Evolutionary conservation across 768 basidiomycete genomes (phyloP), one percentile per base, ranked within the genome.

Genomic region (Zangia roseola): DNA sequence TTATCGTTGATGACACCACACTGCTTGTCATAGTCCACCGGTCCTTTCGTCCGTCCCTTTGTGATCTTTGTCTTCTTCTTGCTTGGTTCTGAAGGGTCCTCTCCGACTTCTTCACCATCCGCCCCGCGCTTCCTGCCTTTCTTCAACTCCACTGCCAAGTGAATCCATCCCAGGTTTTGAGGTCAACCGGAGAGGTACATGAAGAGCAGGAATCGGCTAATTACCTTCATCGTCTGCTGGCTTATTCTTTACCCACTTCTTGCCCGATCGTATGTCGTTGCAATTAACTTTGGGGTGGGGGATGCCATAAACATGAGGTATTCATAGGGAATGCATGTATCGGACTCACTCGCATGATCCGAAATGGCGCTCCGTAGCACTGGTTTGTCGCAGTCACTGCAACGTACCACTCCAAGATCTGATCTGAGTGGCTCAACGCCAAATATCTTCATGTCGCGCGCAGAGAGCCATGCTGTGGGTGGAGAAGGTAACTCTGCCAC

Each of bases 1-100:
- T 97, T 97, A 71, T 95, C 94, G 71, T 95, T 97, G 66, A 97
- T 95, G 31, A 98, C 95, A 43, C 95, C 94, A 59, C 95, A 98
- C 56, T 97, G 94, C 47, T 81, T 84, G 72, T 97, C 91, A 55
- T 84, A 83, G 69, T 97, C 88, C 42, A 95, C 82, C 4, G 94
- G 93, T 2, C 91, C 90, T 59, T 91, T 91, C 52, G 80, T 70
- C 38, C 89, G 83, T 16, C 88, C 85, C 66, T 90, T 91, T 17
- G 82, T 88, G 43, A 87, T 75, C 65, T 89, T 88, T 25, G 86
- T 67, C 71, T 92, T 91, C 73, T 94, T 92, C 69, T 86, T 86
- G 49, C 82, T 81, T 6, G 86, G 84, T 31, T 76, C 76, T 19
- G 74, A 73, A 3, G 80, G 77, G 52, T 88, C 87, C 17, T 83